These are phyloP conservation scores for Nepenthes mirabilis DNA, from an alignment of 148 eudicot genomes.

Conservation along the genomic window DNA sequence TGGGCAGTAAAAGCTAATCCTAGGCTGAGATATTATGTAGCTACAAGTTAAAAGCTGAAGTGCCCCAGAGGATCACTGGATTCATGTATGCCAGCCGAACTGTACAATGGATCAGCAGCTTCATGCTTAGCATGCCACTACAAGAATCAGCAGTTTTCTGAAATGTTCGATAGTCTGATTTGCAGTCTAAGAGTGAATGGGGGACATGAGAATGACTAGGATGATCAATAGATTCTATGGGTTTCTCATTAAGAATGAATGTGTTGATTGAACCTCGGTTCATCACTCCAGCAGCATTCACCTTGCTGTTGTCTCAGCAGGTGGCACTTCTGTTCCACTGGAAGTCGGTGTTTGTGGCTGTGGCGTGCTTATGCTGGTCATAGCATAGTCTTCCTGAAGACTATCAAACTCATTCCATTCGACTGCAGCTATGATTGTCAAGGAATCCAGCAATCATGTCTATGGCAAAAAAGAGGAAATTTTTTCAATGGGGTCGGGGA, in stretches of 20 bases:
- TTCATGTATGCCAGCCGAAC: neutral
- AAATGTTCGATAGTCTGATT: too few species aligned
- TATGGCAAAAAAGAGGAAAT: neutral
- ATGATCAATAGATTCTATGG: neutral
- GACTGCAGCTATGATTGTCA: conserved; percentile 36
- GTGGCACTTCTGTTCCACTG: conserved; percentile 21
- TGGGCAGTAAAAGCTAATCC: too few species aligned
- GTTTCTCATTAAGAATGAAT: neutral
- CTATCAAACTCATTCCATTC: conserved; percentile 53
- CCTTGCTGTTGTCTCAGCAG: conserved; percentile 17
- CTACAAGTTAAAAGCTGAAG: too few species aligned
- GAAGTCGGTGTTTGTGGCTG: conserved; percentile 47
- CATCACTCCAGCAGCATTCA: conserved; percentile 4
- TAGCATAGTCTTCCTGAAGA: conserved; percentile 34
- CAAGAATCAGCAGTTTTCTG: too few species aligned
- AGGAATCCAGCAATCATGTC: conserved; percentile 15
- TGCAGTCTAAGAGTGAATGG: too few species aligned
- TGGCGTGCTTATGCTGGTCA: conserved; percentile 29
- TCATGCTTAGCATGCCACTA: neutral
- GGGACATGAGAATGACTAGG: neutral
- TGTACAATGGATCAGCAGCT: neutral
- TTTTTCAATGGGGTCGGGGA: neutral
- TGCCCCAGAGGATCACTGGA: neutral
- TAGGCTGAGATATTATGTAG: too few species aligned
- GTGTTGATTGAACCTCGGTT: neutral